phyloP scores from a whole-genome alignment of 192 early-diverging fungal species.

The Umbelopsis isabellina region DNA sequence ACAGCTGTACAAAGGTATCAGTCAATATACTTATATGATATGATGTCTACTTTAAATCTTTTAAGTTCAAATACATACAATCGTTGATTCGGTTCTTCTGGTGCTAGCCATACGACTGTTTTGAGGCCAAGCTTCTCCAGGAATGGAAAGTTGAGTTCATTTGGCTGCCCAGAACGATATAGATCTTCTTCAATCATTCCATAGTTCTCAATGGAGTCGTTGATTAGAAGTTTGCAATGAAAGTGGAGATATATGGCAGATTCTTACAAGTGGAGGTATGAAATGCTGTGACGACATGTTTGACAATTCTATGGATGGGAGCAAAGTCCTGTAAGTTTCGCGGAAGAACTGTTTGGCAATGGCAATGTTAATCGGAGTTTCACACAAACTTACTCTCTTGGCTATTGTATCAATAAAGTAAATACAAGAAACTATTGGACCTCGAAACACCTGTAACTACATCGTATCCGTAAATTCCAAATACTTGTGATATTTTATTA shows the following conservation, averaged over 20 bases:
- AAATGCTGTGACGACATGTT: constrained; percentile 74
- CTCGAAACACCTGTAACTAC: no score
- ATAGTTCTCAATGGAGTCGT: constrained; percentile 75
- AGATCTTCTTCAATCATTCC: constrained; percentile 97
- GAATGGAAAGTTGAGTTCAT: constrained; percentile 99
- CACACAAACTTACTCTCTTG: no score
- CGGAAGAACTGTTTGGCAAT: no score
- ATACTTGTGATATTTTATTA: no score
- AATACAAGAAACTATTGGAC: no score
- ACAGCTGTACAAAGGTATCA: constrained; percentile 47
- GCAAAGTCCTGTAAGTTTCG: no score
- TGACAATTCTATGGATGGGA: neutral
- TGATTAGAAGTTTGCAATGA: constrained; percentile 7
- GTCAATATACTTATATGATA: neutral
- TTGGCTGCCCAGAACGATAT: constrained; percentile 96
- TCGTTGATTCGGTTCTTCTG: constrained; percentile 94
- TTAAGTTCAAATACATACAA: constrained; percentile 60
- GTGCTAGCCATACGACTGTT: constrained; percentile 94
- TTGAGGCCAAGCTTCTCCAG: constrained; percentile 94
- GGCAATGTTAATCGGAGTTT: no score
- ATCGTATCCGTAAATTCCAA: no score
- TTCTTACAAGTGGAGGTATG: constrained; percentile 72
- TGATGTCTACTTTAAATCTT: constrained; percentile 8
- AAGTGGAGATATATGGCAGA: neutral
- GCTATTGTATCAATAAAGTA: no score